These are phyloP conservation scores for Fusarium luffae DNA, from an alignment of 2,329 filamentous ascomycete genomes.

Conservation along the genomic window DNA sequence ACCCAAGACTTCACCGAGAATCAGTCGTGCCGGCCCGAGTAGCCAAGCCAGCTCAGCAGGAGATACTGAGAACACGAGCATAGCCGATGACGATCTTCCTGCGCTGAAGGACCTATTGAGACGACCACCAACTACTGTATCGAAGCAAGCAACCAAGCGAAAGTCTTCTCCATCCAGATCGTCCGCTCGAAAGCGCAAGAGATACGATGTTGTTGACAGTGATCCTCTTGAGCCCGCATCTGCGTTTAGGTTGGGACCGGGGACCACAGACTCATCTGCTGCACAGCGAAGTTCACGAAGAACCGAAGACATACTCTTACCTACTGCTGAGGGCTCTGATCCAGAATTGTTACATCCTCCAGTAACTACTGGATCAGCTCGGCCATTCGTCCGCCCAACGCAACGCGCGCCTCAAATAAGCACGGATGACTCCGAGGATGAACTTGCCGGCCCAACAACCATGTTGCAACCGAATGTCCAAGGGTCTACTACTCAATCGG, in stretches of 20 bases:
- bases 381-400: conserved; percentile 1
- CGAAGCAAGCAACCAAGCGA: conserved; percentile 39
- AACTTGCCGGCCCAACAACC: conserved; percentile 19
- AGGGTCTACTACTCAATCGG: conserved; percentile 41
- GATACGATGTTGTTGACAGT: conserved; percentile 48
- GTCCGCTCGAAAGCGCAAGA: conserved; percentile 47
- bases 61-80: conserved; percentile 53
- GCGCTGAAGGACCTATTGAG: conserved; percentile 50
- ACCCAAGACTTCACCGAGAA: conserved; percentile 44
- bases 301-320: conserved; percentile 13
- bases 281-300: conserved; percentile 38
- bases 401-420: conserved; percentile 20
- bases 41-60: conserved; percentile 51
- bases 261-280: conserved; percentile 36
- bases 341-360: not conserved
- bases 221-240: conserved; percentile 47
- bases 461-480: conserved; percentile 4
- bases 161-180: conserved; percentile 41
- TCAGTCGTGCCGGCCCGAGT: conserved; percentile 44
- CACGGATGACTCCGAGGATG: conserved; percentile 43
- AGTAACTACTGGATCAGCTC: not conserved
- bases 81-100: conserved; percentile 54
- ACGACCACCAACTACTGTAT: conserved; percentile 24
- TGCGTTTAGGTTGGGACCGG: conserved; percentile 27
- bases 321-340: not conserved